Conservation (phyloP, 169 alveolate genomes). For the Eimeria praecox region DNA sequence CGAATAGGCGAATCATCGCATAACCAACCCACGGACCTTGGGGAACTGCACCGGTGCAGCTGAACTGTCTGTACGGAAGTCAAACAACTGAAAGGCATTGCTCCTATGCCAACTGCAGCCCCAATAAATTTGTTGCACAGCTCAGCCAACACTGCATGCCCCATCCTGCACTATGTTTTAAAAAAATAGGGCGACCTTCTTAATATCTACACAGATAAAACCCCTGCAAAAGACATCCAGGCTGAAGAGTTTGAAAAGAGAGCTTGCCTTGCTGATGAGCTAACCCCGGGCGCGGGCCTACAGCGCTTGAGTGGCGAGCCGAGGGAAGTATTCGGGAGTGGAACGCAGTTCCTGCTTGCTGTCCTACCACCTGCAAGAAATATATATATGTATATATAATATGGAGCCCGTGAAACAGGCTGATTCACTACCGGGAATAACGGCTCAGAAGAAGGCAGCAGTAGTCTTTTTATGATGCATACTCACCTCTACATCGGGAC, state of each 20-base stretch:
- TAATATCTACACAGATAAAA: neutral
- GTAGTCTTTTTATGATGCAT: neutral
- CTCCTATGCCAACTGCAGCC: neutral
- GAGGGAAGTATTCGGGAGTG: neutral
- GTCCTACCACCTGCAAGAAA: constrained; percentile 35
- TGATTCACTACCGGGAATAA: neutral
- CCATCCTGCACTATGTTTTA: neutral
- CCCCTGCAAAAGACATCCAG: neutral
- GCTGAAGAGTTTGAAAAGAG: neutral
- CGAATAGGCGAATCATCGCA: constrained; percentile 9
- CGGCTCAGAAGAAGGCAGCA: neutral
- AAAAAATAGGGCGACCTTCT: neutral
- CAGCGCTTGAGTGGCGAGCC: neutral
- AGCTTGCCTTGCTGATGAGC: constrained; percentile 21
- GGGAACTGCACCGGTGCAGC: constrained; percentile 60
- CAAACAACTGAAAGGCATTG: neutral
- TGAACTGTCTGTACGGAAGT: neutral
- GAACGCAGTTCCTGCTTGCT: constrained; percentile 32
- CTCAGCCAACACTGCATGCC: neutral
- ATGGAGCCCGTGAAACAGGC: neutral
- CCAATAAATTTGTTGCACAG: neutral
- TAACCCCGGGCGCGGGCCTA: constrained; percentile 25
- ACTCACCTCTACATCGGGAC: constrained; percentile 52
- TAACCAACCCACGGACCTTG: constrained; percentile 62
- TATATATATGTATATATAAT: neutral